Conservation (phyloP, 2,329 filamentous ascomycete genomes). For the Colletotrichum sp. region DNA sequence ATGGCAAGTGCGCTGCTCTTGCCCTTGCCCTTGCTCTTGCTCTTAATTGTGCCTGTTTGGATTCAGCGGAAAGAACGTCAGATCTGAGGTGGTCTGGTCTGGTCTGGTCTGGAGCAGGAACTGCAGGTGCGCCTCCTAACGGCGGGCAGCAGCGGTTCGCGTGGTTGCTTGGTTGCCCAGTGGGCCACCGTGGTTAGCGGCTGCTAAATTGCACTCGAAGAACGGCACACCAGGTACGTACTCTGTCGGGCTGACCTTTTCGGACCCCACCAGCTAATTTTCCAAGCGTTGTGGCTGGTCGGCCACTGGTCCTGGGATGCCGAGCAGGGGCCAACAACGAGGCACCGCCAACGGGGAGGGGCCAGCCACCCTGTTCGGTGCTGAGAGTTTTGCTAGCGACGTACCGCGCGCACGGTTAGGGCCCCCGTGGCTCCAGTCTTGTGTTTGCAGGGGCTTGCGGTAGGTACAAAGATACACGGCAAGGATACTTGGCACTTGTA, state of each 20-base stretch:
- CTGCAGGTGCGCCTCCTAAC: neutral
- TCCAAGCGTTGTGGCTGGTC: constrained; percentile 4
- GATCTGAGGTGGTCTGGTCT: neutral
- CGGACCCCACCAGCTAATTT: neutral
- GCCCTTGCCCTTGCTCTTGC: neutral
- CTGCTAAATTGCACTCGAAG: neutral
- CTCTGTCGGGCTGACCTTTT: neutral
- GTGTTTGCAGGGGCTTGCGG: neutral
- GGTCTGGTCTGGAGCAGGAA: neutral
- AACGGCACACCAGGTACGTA: neutral
- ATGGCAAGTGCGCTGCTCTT: neutral
- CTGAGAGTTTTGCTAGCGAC: neutral
- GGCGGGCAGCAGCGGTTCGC: neutral
- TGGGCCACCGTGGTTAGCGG: neutral
- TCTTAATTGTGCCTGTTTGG: neutral
- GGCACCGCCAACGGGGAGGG: neutral
- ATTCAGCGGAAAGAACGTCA: neutral
- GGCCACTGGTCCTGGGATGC: neutral
- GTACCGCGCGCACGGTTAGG: constrained; percentile 33
- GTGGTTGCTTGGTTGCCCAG: constrained; percentile 5
- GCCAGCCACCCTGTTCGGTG: neutral
- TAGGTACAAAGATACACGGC: neutral
- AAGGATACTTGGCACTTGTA: neutral
- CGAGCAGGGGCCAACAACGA: neutral
- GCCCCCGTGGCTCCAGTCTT: constrained; percentile 1